Conservation (phyloP, 2,329 filamentous ascomycete genomes). For the Claviceps purpurea region DNA sequence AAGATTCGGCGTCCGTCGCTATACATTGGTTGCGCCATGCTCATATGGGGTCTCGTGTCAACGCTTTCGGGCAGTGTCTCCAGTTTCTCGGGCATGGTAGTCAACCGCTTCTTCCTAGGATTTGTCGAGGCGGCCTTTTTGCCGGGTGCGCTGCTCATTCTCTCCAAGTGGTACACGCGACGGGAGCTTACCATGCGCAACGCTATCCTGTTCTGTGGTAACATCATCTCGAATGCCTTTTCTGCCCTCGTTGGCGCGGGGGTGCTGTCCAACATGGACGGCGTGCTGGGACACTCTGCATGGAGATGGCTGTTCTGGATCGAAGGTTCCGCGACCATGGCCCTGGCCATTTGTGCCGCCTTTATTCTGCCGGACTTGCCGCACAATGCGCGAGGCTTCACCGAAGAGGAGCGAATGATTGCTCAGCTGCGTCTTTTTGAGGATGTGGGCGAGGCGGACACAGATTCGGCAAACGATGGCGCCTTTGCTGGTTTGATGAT, state of each 20-base stretch:
- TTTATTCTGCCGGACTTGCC: slow-evolving; percentile 42
- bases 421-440: slow-evolving; percentile 43
- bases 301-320: slow-evolving; percentile 52
- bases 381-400: slow-evolving; percentile 43
- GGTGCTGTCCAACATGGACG: slow-evolving; percentile 45
- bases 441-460: slow-evolving; percentile 43
- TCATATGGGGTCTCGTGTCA: slow-evolving; percentile 47
- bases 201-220: slow-evolving; percentile 45
- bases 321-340: slow-evolving; percentile 39
- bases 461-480: slow-evolving; percentile 35
- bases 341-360: slow-evolving; percentile 29
- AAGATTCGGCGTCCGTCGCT: slow-evolving; percentile 35
- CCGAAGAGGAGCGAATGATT: slow-evolving; percentile 41
- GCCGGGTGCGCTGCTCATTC: slow-evolving; percentile 48
- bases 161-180: slow-evolving; percentile 55
- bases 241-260: slow-evolving; percentile 45
- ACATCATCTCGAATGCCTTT: slow-evolving; percentile 47
- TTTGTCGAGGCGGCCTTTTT: slow-evolving; percentile 52
- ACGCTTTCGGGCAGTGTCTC: slow-evolving; percentile 39
- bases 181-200: slow-evolving; percentile 41
- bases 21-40: slow-evolving; percentile 38
- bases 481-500: slow-evolving; percentile 41
- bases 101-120: slow-evolving; percentile 45
- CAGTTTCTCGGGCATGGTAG: slow-evolving; percentile 40
- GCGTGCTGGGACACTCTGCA: slow-evolving; percentile 36